Conservation (phyloP, 257 asterid species). For the Nicotiana tabacum region DNA sequence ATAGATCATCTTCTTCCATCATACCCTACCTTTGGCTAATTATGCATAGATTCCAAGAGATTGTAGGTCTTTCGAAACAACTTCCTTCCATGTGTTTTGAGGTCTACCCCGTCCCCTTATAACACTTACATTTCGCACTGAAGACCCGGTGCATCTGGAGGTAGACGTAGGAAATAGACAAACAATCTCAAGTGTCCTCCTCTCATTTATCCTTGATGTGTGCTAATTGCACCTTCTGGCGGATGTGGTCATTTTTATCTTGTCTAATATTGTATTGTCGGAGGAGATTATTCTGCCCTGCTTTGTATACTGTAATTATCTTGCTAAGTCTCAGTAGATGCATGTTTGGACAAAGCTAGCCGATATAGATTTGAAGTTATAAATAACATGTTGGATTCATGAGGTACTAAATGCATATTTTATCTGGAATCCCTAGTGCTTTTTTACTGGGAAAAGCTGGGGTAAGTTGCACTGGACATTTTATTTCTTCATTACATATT, state of each 20-base stretch:
- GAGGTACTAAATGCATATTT: neutral
- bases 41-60: neutral
- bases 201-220: neutral
- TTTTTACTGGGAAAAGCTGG: neutral
- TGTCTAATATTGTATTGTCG: neutral
- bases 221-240: neutral
- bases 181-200: neutral
- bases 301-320: neutral
- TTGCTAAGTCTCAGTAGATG: neutral
- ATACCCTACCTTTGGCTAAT: neutral
- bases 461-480: neutral
- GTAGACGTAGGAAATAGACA: neutral
- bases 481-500: neutral
- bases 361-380: neutral
- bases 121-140: neutral
- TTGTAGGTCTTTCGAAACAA: neutral
- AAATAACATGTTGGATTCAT: neutral
- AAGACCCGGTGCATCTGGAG: neutral
- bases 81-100: neutral
- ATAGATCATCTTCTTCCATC: neutral
- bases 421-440: neutral
- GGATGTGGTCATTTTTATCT: neutral
- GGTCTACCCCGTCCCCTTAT: neutral
- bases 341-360: neutral
- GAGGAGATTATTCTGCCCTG: neutral